Evolutionary conservation across 2,329 filamentous ascomycete genomes (phyloP).

Genomic region (Shiraia sp.): DNA sequence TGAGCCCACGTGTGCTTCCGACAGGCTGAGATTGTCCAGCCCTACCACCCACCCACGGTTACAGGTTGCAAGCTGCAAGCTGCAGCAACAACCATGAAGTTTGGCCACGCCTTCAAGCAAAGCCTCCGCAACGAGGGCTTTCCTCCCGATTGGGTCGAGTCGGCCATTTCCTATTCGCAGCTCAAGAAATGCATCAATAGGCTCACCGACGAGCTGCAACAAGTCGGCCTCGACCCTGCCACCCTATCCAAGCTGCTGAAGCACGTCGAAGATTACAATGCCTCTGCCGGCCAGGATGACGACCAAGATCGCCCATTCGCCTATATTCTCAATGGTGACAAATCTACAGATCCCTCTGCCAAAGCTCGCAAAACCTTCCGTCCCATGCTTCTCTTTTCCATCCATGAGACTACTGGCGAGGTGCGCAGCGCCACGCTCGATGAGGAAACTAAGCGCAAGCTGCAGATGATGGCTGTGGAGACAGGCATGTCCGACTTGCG

Average conservation of each 20-base stretch:
- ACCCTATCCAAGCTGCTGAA: constrained; percentile 69
- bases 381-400: constrained; percentile 71
- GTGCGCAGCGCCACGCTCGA: constrained; percentile 71
- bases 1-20: constrained; percentile 33
- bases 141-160: constrained; percentile 70
- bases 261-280: constrained; percentile 46
- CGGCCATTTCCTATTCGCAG: constrained; percentile 80
- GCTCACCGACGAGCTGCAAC: constrained; percentile 70
- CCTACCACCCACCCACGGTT: constrained; percentile 17
- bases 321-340: constrained; percentile 38
- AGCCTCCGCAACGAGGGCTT: constrained; percentile 73
- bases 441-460: constrained; percentile 64
- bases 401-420: constrained; percentile 68
- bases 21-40: constrained; percentile 26
- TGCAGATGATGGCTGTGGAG: constrained; percentile 62
- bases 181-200: constrained; percentile 89
- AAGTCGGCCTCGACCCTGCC: constrained; percentile 71
- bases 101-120: constrained; percentile 76
- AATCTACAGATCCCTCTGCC: constrained; percentile 3
- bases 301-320: constrained; percentile 40
- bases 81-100: constrained; percentile 68
- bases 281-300: constrained; percentile 23
- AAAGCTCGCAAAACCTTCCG: constrained; percentile 51
- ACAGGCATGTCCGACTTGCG: constrained; percentile 48
- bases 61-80: no score